Conservation (phyloP, 257 asterid species). For the Sherardia arvensis region DNA sequence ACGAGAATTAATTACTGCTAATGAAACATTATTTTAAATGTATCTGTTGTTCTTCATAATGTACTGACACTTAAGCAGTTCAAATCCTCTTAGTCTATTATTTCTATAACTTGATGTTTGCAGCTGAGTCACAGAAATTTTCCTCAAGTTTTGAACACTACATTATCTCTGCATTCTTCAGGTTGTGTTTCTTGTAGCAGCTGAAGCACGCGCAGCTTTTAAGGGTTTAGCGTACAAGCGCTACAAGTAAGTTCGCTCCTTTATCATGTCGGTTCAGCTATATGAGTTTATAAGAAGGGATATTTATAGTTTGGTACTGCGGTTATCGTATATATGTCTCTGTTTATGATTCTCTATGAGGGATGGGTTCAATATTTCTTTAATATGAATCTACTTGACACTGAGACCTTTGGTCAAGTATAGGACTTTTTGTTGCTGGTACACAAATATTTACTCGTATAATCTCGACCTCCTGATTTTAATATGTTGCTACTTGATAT, state of each 20-base stretch:
- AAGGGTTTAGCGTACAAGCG: slow-evolving; percentile 77
- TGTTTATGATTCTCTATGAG: not conserved
- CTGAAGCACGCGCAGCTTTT: slow-evolving; percentile 89
- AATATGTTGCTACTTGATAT: not conserved
- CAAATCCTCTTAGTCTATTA: not conserved
- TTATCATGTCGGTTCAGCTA: not conserved
- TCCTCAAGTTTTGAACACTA: not conserved
- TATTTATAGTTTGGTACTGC: not conserved
- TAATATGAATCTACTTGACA: not conserved
- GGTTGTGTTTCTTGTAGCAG: slow-evolving; percentile 78
- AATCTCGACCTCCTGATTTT: not conserved
- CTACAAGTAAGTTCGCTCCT: slow-evolving; percentile 55
- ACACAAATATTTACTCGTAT: not conserved
- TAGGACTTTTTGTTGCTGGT: not conserved
- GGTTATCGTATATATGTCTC: not conserved
- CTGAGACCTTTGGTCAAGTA: not conserved
- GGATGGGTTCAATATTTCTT: too few relatives aligned
- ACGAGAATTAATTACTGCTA: not conserved
- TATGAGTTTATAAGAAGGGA: not conserved
- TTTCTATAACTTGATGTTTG: not conserved
- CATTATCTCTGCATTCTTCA: slow-evolving; percentile 17
- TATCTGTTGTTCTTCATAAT: not conserved
- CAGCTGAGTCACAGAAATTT: not conserved
- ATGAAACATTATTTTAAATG: not conserved
- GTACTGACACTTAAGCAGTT: not conserved